Evolutionary conservation across 2,329 filamentous ascomycete species (phyloP), one percentile per base, ranked within the genome.

Genomic region (Rhinocladiella mackenziei): DNA sequence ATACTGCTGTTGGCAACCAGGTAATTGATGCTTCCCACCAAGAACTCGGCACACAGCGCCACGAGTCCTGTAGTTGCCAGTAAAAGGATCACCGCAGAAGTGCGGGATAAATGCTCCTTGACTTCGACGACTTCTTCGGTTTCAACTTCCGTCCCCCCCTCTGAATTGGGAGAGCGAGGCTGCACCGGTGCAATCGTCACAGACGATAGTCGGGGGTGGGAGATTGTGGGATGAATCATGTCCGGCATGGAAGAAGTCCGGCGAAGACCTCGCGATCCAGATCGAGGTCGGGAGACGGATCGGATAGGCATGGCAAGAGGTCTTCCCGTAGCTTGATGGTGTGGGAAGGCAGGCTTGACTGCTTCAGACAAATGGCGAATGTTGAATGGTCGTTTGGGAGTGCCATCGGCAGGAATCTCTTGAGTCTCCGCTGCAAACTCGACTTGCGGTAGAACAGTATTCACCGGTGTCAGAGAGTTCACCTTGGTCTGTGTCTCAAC

Each of bases 211-310:
- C 23, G 42, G 19, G 28, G 36, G 30, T 39, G 43, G 30, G 45
- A 42, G n/a, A 31, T 40, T 4, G 58, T 56, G 11, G 56, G 59
- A 46, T 76, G 78, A 6, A 87, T 73, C 13, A 82, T 76, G 56
- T 84, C 83, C 0, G 85, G 85, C 2, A 89, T 73, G 1, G 85
- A 89, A 60, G 78, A 86, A 14, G 84, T 86, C 42, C 85, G 76
- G 43, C 83, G 81, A 5, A 54, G 28, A 9, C 26, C 31, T 3
- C 39, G 41, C 25, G 48, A 79, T 70, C 8, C 72, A 76, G 71
- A 6, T 65, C 51, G 3, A 68, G 57, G 3, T 59, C 58, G 5
- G 61, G 45, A 9, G 62, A 32, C 43, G 39, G 48, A 48, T 20
- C 39, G 46, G 17, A 54, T 43, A 5, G 46, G 53, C 5, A 54